phyloP scores from a whole-genome alignment of 2,329 filamentous ascomycete genomes.

The Fusarium ramigenum region DNA sequence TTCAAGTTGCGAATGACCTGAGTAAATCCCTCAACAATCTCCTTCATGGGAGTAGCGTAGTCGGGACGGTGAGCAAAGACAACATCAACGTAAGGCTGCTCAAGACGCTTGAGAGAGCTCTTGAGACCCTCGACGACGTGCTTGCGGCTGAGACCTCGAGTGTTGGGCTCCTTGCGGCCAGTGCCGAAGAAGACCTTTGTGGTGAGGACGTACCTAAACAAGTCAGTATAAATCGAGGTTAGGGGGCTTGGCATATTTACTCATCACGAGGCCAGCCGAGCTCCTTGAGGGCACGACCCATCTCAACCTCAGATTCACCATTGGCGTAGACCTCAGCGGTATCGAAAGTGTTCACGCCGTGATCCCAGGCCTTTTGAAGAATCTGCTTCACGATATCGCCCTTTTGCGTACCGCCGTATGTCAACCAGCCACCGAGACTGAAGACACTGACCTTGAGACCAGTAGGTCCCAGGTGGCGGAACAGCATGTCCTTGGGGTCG shows the following conservation, averaged over 20 bases:
- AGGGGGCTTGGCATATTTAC: fast-evolving
- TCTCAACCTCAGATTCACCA: conserved; percentile 70
- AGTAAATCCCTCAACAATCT: conserved; percentile 43
- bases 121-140: conserved; percentile 66
- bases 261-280: conserved; percentile 68
- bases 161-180: conserved; percentile 58
- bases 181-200: conserved; percentile 49
- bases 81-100: conserved; percentile 41
- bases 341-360: conserved; percentile 70
- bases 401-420: conserved; percentile 63
- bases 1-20: conserved; percentile 42
- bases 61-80: conserved; percentile 43
- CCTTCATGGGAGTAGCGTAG: conserved; percentile 39
- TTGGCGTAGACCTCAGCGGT: conserved; percentile 66
- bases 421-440: conserved; percentile 41
- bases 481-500: conserved; percentile 43
- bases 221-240: background rate
- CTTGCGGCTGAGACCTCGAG: conserved; percentile 70
- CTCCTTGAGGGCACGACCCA: conserved; percentile 67
- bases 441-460: conserved; percentile 43
- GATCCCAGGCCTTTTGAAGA: conserved; percentile 68
- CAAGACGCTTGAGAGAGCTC: conserved; percentile 38
- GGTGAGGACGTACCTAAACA: conserved; percentile 58
- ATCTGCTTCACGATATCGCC: conserved; percentile 68
- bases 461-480: conserved; percentile 40